Base-by-base conservation (phyloP, 257 asterid species). In the Gentiana macrophylla region DNA sequence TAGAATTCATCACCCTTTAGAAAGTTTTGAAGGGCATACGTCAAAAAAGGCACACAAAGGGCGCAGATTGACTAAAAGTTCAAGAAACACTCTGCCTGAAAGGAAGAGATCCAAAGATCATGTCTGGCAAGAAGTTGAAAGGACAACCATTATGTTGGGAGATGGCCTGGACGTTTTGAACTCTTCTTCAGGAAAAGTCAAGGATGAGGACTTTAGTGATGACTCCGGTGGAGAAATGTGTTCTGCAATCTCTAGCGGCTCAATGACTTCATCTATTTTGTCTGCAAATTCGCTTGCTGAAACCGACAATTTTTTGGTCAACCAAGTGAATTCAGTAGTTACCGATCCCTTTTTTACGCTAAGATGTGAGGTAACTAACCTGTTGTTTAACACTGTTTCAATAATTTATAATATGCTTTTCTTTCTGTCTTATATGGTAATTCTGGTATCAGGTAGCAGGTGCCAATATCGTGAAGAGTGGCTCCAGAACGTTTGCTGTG, bases 401-500 rank as follows among this genome's bases (percentile, higher is more conserved):
- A 63, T 57, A 36, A 13, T 38, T 33, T 10, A 0, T 37, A 53
- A 10, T 36, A 45, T 63, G 50, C 35, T 59, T 57, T 50, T 36
- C 32, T 63, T 50, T 63, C 59, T 69, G 56, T 69, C 72, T 61
- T 41, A 59, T 57, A 37, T 15, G 49, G 62, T 65, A 55, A 63
- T 73, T 64, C 41, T 55, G 66, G 69, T 73, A 76, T 69, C 90
- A 92, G 95, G 94, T 88, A 61, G 60, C 76, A 61, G 85, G 91
- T 71, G 94, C 93, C 71, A 88, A 88, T 74, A 80, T 92, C 62
- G 95, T 92, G 62, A 92, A 81, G 80, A 79, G 97, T 80, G 98
- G 97, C 55, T 80, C 97, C 59, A 83, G 78, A 70, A 85, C 85
- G 52, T 85, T 88, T 33, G 94, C 95, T 36, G 86, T 92, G 12